Evolutionary conservation across 441 rosid species (phyloP).

Genomic region (Eugenia klotzschiana): DNA sequence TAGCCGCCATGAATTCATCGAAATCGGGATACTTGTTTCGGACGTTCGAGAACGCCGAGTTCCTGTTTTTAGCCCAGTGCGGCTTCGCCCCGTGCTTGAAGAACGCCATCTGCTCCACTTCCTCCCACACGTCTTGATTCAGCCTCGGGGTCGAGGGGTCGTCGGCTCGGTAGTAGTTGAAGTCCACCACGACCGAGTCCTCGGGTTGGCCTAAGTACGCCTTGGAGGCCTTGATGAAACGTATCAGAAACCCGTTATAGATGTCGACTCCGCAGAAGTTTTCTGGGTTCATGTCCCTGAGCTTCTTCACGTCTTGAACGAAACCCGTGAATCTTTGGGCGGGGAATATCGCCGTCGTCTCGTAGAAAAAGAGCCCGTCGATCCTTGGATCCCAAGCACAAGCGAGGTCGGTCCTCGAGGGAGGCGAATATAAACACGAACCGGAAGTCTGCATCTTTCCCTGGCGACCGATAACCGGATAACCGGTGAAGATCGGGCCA

Average conservation of each 20-base stretch:
- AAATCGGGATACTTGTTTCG: constrained; percentile 34
- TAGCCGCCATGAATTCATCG: constrained; percentile 32
- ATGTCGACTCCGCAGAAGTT: constrained; percentile 56
- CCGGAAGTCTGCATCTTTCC: constrained; percentile 73
- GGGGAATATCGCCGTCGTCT: constrained; percentile 54
- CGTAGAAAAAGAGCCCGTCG: constrained; percentile 59
- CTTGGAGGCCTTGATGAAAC: constrained; percentile 63
- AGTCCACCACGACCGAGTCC: constrained; percentile 69
- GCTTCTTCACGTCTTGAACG: constrained; percentile 39
- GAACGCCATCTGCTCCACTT: constrained; percentile 81
- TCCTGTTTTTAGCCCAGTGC: constrained; percentile 84
- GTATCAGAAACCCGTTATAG: constrained; percentile 54
- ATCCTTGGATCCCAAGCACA: constrained; percentile 83
- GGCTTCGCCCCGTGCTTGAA: constrained; percentile 58
- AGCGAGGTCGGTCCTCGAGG: constrained; percentile 20
- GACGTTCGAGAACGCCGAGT: constrained; percentile 42
- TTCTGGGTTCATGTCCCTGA: constrained; percentile 40
- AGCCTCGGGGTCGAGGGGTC: constrained; percentile 49
- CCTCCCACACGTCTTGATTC: constrained; percentile 68
- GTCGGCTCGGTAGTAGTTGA: constrained; percentile 57
- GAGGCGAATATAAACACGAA: constrained; percentile 57
- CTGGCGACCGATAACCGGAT: constrained; percentile 70
- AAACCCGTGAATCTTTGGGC: constrained; percentile 37
- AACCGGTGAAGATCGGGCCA: constrained; percentile 44
- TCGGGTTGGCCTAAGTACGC: constrained; percentile 67